Evolutionary conservation across 176 grass and related monocot genomes (phyloP), one percentile per base, ranked within the genome.

Genomic region (Carex parvula): DNA sequence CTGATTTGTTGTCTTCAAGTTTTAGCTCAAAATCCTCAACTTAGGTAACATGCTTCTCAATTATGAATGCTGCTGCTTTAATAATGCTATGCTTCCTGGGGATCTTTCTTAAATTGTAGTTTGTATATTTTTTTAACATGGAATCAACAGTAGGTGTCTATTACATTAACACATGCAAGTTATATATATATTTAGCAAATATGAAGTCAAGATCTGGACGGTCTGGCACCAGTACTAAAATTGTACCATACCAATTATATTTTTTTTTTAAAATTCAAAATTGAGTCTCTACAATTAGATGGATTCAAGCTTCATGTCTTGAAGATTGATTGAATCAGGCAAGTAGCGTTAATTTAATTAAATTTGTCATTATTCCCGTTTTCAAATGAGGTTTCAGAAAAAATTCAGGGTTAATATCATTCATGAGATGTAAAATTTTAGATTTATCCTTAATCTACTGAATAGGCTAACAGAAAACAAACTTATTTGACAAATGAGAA

Each of bases 1-100:
- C 81, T 83, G 81, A 83, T 83, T 69, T 83, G 62, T 35, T 71
- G 64, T 54, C 79, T 81, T 62, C 10, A 81, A 81, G 5, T 61
- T 48, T 81, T 1, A 64, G 60, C 48, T 52, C 37, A 83, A 29
- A 69, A 83, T 69, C 68, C 81, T 83, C 63, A 83, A 83, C 58
- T 83, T 83, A 35, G 62, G 81, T 83, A 83, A 83, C 62, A 83
- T 83, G 81, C 81, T 55, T 35, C 81, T 50, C 81, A 68, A 83
- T 83, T 83, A 83, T 83, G 56, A 69, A 83, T 14, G 24, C 60
- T 65, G 20, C 63, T 50, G 7, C 9, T 83, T 66, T 69, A 83
- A 69, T 83, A 52, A 63, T 52, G 15, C 32, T 48, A 53, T 83
- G 41, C 81, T 67, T 67, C 61, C 21, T 11, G 48, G 9, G 20